Percentiles rank a stretch among this genome's conserved stretches.
These are phyloP conservation scores for Tinospora cordifolia DNA, from an alignment of 164 flowering plant genomes.

Conservation along the genomic window DNA sequence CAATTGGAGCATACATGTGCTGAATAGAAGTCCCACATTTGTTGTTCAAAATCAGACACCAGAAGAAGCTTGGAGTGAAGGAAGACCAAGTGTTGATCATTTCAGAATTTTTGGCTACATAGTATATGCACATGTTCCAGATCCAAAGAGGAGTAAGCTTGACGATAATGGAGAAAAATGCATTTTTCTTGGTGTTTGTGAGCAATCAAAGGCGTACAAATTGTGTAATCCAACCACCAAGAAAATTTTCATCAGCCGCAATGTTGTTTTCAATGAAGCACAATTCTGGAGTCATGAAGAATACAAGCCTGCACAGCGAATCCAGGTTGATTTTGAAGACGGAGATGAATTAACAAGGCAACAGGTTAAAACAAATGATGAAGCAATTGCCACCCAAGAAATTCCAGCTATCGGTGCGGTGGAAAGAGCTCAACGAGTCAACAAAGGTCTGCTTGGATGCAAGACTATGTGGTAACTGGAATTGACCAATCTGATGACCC, in stretches of 20 bases:
- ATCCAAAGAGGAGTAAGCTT: not conserved
- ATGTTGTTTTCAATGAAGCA: not conserved
- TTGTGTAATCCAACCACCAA: no score
- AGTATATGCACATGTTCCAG: not conserved
- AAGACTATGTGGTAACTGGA: not conserved
- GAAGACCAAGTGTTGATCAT: not conserved
- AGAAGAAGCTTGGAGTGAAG: not conserved
- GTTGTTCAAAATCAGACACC: not conserved
- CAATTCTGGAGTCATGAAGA: not conserved
- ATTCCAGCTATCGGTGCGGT: no score
- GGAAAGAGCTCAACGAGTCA: not conserved
- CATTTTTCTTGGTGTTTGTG: no score
- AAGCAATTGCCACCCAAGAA: not conserved
- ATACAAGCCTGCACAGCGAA: not conserved
- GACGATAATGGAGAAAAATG: not conserved
- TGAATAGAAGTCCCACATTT: not conserved
- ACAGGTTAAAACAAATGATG: not conserved
- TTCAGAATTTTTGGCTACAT: not conserved
- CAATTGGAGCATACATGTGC: slow-evolving; percentile 1
- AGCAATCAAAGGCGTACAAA: no score
- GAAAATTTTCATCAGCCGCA: not conserved
- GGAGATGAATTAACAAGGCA: not conserved
- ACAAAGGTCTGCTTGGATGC: not conserved
- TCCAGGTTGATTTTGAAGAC: not conserved
- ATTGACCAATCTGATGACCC: not conserved